Conservation (phyloP, 2,329 filamentous ascomycete genomes). For the Sporothrix euskadiensis region DNA sequence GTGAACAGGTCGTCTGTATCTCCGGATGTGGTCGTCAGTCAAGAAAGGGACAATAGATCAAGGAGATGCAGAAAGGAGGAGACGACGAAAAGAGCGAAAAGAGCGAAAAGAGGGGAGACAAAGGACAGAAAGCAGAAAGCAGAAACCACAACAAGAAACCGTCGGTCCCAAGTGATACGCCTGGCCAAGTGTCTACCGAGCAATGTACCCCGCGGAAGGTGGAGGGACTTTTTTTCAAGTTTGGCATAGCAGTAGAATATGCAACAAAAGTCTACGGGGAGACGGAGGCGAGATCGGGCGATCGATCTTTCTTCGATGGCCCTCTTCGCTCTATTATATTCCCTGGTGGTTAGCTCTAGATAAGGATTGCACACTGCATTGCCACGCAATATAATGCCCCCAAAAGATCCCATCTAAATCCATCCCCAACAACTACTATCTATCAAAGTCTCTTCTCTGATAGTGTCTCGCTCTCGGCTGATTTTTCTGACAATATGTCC, state of each 20-base stretch:
- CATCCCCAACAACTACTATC: neutral
- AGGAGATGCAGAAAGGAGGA: neutral
- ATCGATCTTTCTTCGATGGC: neutral
- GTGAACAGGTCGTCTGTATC: neutral
- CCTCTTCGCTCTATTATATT: neutral
- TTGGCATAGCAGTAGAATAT: conserved; percentile 3
- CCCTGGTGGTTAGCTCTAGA: neutral
- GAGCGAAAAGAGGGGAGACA: neutral
- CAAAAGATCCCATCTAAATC: neutral
- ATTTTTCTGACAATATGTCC: neutral
- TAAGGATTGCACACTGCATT: neutral
- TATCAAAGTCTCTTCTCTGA: neutral
- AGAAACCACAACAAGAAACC: neutral
- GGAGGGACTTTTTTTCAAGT: neutral
- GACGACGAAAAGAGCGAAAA: neutral
- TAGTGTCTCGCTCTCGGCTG: neutral
- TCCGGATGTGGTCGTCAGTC: neutral
- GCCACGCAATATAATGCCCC: neutral
- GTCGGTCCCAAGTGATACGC: neutral
- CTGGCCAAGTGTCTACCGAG: neutral
- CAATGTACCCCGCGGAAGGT: neutral
- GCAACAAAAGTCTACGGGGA: neutral
- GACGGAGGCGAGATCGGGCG: neutral
- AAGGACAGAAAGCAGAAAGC: conserved; percentile 5
- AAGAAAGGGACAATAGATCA: too few relatives aligned